Evolutionary conservation across 805 yeast genomes (phyloP).

Genomic region (Monosporozyma aquatica): DNA sequence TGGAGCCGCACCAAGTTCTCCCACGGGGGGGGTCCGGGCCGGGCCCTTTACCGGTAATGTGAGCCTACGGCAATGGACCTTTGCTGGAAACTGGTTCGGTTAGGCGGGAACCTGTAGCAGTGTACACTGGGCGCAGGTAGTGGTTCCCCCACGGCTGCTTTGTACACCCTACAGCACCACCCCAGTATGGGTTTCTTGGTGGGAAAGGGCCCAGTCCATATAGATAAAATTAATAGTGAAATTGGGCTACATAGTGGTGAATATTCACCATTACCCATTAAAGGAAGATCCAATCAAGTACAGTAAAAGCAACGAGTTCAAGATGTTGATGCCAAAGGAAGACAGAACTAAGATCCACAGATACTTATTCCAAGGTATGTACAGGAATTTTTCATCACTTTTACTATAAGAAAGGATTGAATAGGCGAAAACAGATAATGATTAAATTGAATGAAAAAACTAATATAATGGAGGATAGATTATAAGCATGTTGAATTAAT

Average conservation of each 20-base stretch:
- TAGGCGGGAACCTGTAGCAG: no score
- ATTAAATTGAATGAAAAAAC: no score
- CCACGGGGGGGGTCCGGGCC: no score
- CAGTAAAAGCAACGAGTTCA: constrained; percentile 21
- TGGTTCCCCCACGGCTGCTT: no score
- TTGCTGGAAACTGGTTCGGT: no score
- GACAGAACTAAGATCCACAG: constrained; percentile 99
- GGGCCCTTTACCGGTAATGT: no score
- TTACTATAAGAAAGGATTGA: neutral
- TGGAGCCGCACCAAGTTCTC: no score
- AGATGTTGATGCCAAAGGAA: constrained; percentile 98
- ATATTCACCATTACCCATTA: neutral
- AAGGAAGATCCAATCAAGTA: neutral
- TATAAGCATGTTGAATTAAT: no score
- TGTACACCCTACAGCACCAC: no score
- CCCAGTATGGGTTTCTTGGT: neutral
- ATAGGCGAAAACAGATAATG: no score
- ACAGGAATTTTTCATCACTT: neutral
- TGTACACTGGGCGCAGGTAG: no score
- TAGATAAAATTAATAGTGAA: neutral
- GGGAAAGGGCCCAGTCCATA: neutral
- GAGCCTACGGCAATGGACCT: no score
- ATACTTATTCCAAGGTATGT: constrained; percentile 97
- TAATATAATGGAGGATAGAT: neutral
- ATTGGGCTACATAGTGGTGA: neutral